Evolutionary conservation across 495 filamentous ascomycete genomes (phyloP), one percentile per base, ranked within the genome.

Genomic region (Xylaria scruposa): DNA sequence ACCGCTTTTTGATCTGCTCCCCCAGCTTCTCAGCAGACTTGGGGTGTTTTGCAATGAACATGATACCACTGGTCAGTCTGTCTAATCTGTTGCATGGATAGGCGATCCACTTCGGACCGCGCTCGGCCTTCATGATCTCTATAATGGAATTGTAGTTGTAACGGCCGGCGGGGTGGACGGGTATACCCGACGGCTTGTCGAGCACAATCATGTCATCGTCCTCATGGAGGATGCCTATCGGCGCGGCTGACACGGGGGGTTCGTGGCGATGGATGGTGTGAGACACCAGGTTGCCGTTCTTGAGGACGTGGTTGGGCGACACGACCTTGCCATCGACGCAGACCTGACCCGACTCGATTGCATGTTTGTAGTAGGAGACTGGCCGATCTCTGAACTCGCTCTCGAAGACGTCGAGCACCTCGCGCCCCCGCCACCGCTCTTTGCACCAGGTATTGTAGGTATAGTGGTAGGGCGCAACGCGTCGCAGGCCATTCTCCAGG

Each of bases 261-360:
- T 99, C 96, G 78, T 99, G 96, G 46, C 96, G 93, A 79, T 99
- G 96, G 67, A 96, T 87, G 7, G 94, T 98, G 79, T 99, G 96
- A 6, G 92, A 94, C 53, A 99, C 91, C 53, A 97, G 84, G 71
- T 97, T 92, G 81, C 90, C 80, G 82, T 85, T 77, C 77, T 79
- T 75, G 54, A 85, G 73, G 36, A 84, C 68, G 62, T 88, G 80
- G 17, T 81, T 74, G 49, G 90, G 85, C 17, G 84, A 72, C 60
- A 91, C 79, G 47, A 74, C 79, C 77, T 93, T 90, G 40, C 92
- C 92, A 77, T 95, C 92, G 49, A 97, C 85, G 13, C 84, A 80
- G 42, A 97, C 91, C 62, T 86, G 86, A 59, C 95, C 96, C 1
- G 83, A 81, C 78, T 92, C 89, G 74, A 99, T 94, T 47, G 95